Evolutionary conservation across 2,329 filamentous ascomycete genomes (phyloP).

Genomic region (Venturia carpophila): DNA sequence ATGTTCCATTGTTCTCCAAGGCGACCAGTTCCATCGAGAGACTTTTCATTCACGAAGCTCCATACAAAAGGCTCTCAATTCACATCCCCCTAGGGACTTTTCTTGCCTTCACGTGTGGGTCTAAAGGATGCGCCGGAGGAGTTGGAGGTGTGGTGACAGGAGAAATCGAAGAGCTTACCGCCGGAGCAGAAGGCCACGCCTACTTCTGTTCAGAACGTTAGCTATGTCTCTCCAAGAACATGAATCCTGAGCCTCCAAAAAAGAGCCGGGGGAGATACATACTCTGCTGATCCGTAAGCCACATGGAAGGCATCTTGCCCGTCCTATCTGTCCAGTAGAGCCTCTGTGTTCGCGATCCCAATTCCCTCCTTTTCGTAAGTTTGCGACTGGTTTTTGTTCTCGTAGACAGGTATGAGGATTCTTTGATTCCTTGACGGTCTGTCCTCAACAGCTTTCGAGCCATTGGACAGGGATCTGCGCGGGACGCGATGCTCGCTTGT

Average conservation of each 20-base stretch:
- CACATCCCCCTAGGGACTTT: not conserved
- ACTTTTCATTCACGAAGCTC: not conserved
- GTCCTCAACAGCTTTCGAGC: not conserved
- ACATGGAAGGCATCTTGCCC: slow-evolving; percentile 71
- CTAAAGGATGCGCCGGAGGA: not conserved
- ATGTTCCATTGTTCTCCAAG: no score
- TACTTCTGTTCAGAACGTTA: slow-evolving; percentile 59
- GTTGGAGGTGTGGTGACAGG: not conserved
- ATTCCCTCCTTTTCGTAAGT: not conserved
- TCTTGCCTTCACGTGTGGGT: not conserved
- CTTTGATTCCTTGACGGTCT: not conserved
- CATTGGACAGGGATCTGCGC: not conserved
- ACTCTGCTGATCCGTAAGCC: slow-evolving; percentile 95
- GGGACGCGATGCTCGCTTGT: not conserved
- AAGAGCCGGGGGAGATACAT: slow-evolving; percentile 32
- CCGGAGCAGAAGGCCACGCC: slow-evolving; percentile 97
- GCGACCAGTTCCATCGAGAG: not conserved
- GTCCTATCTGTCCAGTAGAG: not conserved
- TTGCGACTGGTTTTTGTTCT: not conserved
- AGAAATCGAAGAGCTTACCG: slow-evolving; percentile 55
- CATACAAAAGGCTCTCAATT: not conserved
- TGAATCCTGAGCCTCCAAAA: slow-evolving; percentile 19
- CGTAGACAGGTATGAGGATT: not conserved
- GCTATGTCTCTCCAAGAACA: slow-evolving; percentile 22
- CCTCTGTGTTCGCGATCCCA: slow-evolving; percentile 2